Evolutionary conservation across 768 basidiomycete species (phyloP), one percentile per base, ranked within the genome.

Genomic region (Suillus placidus): DNA sequence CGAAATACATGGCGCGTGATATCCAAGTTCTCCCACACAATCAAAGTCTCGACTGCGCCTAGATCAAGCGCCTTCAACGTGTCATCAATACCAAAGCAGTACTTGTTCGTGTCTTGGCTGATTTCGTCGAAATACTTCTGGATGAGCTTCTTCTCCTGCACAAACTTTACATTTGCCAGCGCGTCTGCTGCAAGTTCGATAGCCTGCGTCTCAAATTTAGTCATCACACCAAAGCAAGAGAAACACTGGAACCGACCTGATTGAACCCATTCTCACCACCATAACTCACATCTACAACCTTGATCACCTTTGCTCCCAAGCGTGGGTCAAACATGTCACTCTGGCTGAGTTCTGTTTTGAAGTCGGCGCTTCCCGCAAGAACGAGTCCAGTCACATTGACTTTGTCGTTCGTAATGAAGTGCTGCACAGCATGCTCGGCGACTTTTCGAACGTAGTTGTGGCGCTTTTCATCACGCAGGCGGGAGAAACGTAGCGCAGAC

Each of bases 391-490:
- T 91, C 34, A 98, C 95, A 76, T 99, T 99, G 80, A 99, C 96
- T 78, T 96, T 98, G 83, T 99, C 97, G 78, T 88, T 91, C 64
- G 95, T 94, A 78, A 99, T 97, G 76, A 94, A 99, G 80, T 98
- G 95, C 79, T 98, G 96, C 34, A 99, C 97, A 7, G 97, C 95
- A 66, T 87, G 84, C 80, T 99, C 97, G 61, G 96, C 95, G 65
- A 99, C 97, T 80, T 99, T 99, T 72, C 97, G 92, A 61, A 99
- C 97, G 78, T 99, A 99, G 81, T 99, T 99, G 89, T 99, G 96
- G 56, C 97, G 90, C 79, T 97, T 97, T 82, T 99, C 97, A 78
- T 98, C 97, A 74, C 97, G 92, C 60, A 99, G 88, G 84, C 97
- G 97, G 47, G 97, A 94, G 88, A 99, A 99, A 92, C 97, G 97